These are phyloP conservation scores for Paraconiothyrium sp. DNA, from an alignment of 2,329 filamentous ascomycete genomes.

Conservation along the genomic window DNA sequence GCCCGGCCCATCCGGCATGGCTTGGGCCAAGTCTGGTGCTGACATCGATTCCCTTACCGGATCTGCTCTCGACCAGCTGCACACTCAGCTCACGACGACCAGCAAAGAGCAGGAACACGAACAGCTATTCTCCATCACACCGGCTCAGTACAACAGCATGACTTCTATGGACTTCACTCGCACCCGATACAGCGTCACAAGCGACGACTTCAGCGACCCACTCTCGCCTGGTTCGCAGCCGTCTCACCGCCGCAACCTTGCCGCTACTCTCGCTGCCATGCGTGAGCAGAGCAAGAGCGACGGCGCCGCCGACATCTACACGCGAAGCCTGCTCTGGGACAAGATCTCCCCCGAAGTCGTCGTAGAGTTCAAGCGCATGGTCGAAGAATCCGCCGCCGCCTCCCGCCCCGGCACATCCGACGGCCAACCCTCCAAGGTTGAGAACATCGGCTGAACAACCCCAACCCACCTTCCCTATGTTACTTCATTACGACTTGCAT, in stretches of 20 bases:
- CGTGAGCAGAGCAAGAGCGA: conserved; percentile 73
- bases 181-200: conserved; percentile 57
- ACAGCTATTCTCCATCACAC: conserved; percentile 85
- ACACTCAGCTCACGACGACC: conserved; percentile 63
- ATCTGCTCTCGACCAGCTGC: conserved; percentile 51
- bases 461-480: conserved; percentile 33
- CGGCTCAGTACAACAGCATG: conserved; percentile 88
- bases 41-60: conserved; percentile 49
- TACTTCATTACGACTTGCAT: conserved; percentile 37
- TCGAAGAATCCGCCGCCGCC: conserved; percentile 72
- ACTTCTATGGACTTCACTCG: conserved; percentile 77
- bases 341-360: conserved; percentile 93
- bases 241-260: conserved; percentile 76
- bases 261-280: conserved; percentile 82
- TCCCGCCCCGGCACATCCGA: conserved; percentile 46
- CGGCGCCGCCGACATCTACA: conserved; percentile 87
- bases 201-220: conserved; percentile 54
- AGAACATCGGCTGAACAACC: conserved; percentile 37
- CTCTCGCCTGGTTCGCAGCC: conserved; percentile 50
- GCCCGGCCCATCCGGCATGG: conserved; percentile 48
- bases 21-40: conserved; percentile 49
- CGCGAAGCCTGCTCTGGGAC: conserved; percentile 91
- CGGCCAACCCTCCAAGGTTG: conserved; percentile 37
- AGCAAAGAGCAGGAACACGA: conserved; percentile 87
- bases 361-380: conserved; percentile 89